These are phyloP conservation scores for Lunularia cruciata DNA, from an alignment of 225 moss, liverwort and hornwort species.

Conservation along the genomic window DNA sequence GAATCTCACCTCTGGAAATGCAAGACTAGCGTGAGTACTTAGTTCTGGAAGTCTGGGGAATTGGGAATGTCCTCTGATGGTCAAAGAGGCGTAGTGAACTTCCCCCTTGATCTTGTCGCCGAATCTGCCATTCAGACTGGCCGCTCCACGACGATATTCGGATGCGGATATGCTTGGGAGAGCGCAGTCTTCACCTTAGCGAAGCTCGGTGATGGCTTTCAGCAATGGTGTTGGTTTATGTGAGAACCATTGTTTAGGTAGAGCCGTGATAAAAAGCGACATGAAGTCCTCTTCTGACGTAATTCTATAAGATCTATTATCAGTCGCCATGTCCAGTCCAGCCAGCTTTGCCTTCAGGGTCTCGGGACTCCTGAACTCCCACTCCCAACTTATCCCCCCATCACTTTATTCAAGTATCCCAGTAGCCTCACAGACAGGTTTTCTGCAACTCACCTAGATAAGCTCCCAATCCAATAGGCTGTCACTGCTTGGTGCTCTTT, in stretches of 20 bases:
- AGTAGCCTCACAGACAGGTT: neutral
- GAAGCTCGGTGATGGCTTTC: conserved; percentile 7
- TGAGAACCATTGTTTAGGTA: neutral
- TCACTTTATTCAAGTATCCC: conserved; percentile 1
- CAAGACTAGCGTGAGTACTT: neutral
- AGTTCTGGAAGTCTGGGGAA: neutral
- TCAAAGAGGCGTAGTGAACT: neutral
- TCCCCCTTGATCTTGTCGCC: neutral
- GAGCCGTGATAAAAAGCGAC: neutral
- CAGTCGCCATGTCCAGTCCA: neutral
- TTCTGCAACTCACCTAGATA: conserved; percentile 18
- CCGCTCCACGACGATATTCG: neutral
- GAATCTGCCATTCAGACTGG: neutral
- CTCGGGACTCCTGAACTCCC: neutral
- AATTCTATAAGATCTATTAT: neutral
- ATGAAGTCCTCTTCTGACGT: neutral
- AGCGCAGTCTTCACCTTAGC: neutral
- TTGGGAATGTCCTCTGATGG: neutral
- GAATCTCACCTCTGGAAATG: conserved; percentile 10
- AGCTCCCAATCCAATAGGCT: conserved; percentile 51
- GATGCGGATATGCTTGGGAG: neutral
- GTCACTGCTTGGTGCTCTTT: conserved; percentile 37
- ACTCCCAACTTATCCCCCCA: conserved; percentile 6
- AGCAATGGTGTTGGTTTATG: neutral
- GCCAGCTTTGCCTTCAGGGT: neutral